Conservation (phyloP, 2,329 filamentous ascomycete genomes). For the Exophiala dermatitidis region DNA sequence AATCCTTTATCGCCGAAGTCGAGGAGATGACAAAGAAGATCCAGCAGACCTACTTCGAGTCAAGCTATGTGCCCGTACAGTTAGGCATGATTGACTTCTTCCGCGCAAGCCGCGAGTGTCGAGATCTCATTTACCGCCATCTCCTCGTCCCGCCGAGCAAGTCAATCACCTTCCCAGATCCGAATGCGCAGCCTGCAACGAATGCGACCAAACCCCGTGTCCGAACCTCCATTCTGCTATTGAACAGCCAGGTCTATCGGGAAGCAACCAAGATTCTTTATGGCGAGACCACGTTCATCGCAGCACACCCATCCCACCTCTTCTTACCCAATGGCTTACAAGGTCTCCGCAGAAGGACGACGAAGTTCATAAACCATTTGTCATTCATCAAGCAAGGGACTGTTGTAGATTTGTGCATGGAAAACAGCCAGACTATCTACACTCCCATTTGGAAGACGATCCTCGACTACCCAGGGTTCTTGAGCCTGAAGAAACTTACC, state of each 20-base stretch:
- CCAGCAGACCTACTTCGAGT: not conserved
- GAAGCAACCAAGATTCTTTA: constrained; percentile 16
- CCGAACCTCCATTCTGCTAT: constrained; percentile 7
- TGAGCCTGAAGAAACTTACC: constrained; percentile 9
- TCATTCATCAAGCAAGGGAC: constrained; percentile 2
- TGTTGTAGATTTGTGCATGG: not conserved
- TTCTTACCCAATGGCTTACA: constrained; percentile 13
- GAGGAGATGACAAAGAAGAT: not conserved
- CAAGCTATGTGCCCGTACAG: not conserved
- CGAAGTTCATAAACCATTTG: constrained; percentile 9
- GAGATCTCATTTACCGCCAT: constrained; percentile 11
- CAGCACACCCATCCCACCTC: constrained; percentile 8
- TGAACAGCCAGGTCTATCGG: constrained; percentile 11
- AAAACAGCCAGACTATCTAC: not conserved
- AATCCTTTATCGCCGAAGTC: not conserved
- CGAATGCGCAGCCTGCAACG: not conserved
- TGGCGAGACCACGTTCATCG: constrained; percentile 18
- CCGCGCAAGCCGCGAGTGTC: constrained; percentile 1
- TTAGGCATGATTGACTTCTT: constrained; percentile 9
- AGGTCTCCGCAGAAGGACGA: constrained; percentile 10
- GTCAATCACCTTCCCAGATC: constrained; percentile 5
- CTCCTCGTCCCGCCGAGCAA: constrained; percentile 5
- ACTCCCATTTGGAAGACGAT: constrained; percentile 9
- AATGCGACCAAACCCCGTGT: constrained; percentile 4
- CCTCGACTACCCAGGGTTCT: constrained; percentile 9